phyloP scores from a whole-genome alignment of 495 filamentous ascomycete genomes.

The Margaritispora aquatica region DNA sequence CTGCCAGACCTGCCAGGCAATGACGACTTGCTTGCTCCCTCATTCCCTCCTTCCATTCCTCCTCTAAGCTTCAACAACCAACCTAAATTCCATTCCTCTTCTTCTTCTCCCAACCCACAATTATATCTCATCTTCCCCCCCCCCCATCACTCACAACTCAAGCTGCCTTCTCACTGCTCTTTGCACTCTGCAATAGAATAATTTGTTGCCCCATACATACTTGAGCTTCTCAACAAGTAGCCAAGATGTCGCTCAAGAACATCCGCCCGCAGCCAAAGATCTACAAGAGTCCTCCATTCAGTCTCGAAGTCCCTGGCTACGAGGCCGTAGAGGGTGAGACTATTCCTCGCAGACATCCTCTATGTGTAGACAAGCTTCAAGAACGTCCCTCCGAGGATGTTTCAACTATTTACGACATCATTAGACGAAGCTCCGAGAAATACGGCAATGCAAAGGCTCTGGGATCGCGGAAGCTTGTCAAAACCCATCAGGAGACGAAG shows the following conservation, averaged over 20 bases:
- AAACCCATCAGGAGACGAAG: slow-evolving; percentile 86
- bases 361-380: slow-evolving; percentile 63
- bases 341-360: slow-evolving; percentile 73
- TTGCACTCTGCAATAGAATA: background rate
- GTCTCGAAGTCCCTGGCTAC: slow-evolving; percentile 69
- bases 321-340: slow-evolving; percentile 80
- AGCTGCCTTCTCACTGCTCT: background rate
- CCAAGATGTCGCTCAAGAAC: slow-evolving; percentile 38
- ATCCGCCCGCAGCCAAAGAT: slow-evolving; percentile 57
- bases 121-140: background rate
- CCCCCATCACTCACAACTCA: background rate
- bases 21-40: slow-evolving; percentile 6
- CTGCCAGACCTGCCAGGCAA: background rate
- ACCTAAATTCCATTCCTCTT: background rate
- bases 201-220: background rate
- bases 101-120: background rate
- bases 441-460: slow-evolving; percentile 87
- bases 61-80: slow-evolving; percentile 7
- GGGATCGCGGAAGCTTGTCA: slow-evolving; percentile 72
- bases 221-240: slow-evolving; percentile 15
- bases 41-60: no score
- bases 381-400: slow-evolving; percentile 62
- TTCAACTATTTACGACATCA: slow-evolving; percentile 79
- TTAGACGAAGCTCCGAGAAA: slow-evolving; percentile 68
- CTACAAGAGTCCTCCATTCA: slow-evolving; percentile 60